Evolutionary conservation across 805 yeast genomes (phyloP).

Genomic region (Naumovozyma baii): DNA sequence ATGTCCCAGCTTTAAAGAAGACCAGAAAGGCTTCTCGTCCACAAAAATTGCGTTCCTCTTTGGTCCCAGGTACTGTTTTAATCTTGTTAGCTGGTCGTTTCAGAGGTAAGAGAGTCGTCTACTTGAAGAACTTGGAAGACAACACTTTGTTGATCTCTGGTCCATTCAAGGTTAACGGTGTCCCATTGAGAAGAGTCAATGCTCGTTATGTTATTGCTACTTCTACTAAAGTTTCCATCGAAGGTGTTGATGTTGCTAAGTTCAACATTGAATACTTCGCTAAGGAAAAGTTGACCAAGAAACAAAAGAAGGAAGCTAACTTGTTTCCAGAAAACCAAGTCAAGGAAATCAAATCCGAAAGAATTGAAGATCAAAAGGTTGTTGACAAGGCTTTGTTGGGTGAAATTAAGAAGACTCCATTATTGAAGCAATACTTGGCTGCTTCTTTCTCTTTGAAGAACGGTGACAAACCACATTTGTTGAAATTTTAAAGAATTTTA

Average conservation of each 20-base stretch:
- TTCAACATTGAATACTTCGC: constrained; percentile 93
- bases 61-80: constrained; percentile 96
- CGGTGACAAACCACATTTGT: constrained; percentile 97
- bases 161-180: constrained; percentile 99
- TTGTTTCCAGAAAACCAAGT: constrained; percentile 74
- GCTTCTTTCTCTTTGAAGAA: constrained; percentile 91
- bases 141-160: constrained; percentile 95
- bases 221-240: constrained; percentile 80
- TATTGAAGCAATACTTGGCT: constrained; percentile 92
- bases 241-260: constrained; percentile 76
- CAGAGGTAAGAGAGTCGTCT: constrained; percentile 99
- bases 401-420: constrained; percentile 94
- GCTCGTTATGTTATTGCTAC: constrained; percentile 98
- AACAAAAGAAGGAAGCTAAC: constrained; percentile 82
- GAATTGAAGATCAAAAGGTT: constrained; percentile 92
- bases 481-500: constrained; percentile 61
- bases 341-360: constrained; percentile 85
- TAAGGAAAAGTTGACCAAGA: constrained; percentile 79
- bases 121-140: constrained; percentile 94
- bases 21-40: constrained; percentile 88
- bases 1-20: constrained; percentile 77
- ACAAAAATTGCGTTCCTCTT: constrained; percentile 88
- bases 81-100: constrained; percentile 97
- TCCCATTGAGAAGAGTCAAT: constrained; percentile 98
- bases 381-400: constrained; percentile 88